phyloP scores from a whole-genome alignment of 2,329 filamentous ascomycete genomes.

The Akanthomyces muscarius region DNA sequence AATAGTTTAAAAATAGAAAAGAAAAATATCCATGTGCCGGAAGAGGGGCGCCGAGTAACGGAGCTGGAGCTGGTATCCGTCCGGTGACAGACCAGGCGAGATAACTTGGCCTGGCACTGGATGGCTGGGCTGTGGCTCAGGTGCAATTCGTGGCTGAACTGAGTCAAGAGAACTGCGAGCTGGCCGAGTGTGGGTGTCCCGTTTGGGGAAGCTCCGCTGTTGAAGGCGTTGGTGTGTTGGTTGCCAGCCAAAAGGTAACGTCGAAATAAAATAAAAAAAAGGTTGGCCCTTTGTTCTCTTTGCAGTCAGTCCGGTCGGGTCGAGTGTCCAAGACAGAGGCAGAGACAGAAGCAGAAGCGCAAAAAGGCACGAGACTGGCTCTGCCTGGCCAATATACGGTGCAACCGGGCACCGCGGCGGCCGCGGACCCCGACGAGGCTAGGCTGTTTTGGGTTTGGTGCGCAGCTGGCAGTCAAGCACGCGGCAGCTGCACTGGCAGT shows the following conservation, averaged over 20 bases:
- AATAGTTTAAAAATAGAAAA: background rate
- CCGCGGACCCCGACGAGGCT: constrained; percentile 9
- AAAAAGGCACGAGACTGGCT: background rate
- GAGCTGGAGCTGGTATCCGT: background rate
- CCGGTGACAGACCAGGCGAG: background rate
- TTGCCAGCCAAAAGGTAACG: background rate
- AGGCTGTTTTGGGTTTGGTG: background rate
- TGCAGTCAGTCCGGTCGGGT: background rate
- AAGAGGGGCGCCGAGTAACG: constrained; percentile 1
- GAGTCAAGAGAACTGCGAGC: background rate
- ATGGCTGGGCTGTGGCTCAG: background rate
- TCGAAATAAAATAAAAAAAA: background rate
- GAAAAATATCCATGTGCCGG: background rate
- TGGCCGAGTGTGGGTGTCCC: background rate
- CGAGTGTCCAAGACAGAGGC: background rate
- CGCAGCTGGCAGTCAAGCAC: background rate
- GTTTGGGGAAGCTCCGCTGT: background rate
- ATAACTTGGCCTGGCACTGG: too few relatives aligned
- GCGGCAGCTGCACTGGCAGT: background rate
- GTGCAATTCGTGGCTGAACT: too few relatives aligned
- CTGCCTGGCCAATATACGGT: constrained; percentile 15
- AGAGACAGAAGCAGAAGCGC: background rate
- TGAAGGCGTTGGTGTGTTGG: background rate
- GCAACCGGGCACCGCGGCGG: constrained; percentile 5
- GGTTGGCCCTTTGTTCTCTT: background rate